Evolutionary conservation across 2,329 filamentous ascomycete genomes (phyloP).

Genomic region (Claviceps quebecensis): DNA sequence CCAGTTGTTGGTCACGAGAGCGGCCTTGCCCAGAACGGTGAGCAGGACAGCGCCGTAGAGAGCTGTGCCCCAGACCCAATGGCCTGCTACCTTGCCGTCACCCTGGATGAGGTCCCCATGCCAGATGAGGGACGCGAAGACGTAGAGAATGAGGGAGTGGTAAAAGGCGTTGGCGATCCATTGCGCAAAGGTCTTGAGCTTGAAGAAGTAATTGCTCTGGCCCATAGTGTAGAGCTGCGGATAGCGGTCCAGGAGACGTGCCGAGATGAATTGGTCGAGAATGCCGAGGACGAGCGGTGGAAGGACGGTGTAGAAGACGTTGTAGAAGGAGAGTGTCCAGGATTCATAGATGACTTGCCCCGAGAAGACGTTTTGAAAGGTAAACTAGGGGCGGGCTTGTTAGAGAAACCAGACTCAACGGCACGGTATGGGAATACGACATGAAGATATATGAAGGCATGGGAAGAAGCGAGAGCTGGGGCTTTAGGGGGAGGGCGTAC

Average conservation of each 20-base stretch:
- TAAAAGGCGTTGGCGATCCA: constrained; percentile 95
- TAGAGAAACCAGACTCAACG: background rate
- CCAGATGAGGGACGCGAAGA: constrained; percentile 70
- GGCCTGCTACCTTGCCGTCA: constrained; percentile 72
- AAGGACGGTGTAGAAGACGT: constrained; percentile 91
- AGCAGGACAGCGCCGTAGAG: constrained; percentile 87
- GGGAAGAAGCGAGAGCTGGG: background rate
- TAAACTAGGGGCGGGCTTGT: constrained; percentile 44
- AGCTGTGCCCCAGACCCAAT: constrained; percentile 97
- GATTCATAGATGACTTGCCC: constrained; percentile 98
- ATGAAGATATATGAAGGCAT: background rate
- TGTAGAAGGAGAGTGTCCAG: constrained; percentile 99
- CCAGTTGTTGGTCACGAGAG: constrained; percentile 92
- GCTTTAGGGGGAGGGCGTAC: constrained; percentile 31
- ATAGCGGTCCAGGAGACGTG: constrained; percentile 83
- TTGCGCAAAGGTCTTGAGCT: constrained; percentile 75
- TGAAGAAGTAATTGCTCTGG: constrained; percentile 89
- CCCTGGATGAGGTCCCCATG: constrained; percentile 62
- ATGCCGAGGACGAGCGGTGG: constrained; percentile 92
- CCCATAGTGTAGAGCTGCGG: constrained; percentile 90
- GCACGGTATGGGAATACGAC: too few relatives aligned
- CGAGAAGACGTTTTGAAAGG: constrained; percentile 96
- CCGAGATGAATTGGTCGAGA: constrained; percentile 94
- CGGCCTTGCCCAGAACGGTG: constrained; percentile 88
- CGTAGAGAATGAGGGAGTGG: constrained; percentile 87